Evolutionary conservation across 805 yeast species (phyloP), one percentile per base, ranked within the genome.

Genomic region (Lipomyces yamadae): DNA sequence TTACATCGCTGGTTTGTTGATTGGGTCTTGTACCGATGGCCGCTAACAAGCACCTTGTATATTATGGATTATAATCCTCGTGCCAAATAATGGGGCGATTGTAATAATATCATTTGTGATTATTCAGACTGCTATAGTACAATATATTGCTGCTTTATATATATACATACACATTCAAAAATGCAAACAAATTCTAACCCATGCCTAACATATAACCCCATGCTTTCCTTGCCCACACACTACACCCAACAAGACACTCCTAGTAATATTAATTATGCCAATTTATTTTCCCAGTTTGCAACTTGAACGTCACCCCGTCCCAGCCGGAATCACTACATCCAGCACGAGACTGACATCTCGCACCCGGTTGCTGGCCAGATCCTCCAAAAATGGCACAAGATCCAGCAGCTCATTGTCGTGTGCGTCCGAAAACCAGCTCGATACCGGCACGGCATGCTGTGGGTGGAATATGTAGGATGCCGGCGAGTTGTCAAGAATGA

Each of bases 401-500:
- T 95, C 99, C 69, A 91, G 78, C 74, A 95, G 83, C 82, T 95
- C 99, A 77, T 93, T 93, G 78, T 95, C 99, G 78, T 95, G 99
- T 35, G 95, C 87, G 79, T 95, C 99, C 72, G 97, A 91, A 82
- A 95, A 95, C 99, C 99, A 95, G 77, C 95, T 88, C 72, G 97
- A 91, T 35, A 95, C 91, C 32, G 99, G 99, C 35, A 95, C 89
- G 7, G 98, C 96, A 80, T 95, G 97, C 78, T 92, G 96, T 29
- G 99, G 99, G 76, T 95, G 98, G 82, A 95, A 91, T 64, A 94
- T 88, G 78, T 95, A 95, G n/a, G 97, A 91, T 2, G 98, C 97
- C 0, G 99, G 98, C 2, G 98, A 93, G 78, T 95, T 95, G 81
- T 95, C 99, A 71, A 95, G 87, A 72, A 95, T 95, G 65, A 95